Evolutionary conservation across 768 basidiomycete genomes (phyloP).

Genomic region (Lactifluus piperatus): DNA sequence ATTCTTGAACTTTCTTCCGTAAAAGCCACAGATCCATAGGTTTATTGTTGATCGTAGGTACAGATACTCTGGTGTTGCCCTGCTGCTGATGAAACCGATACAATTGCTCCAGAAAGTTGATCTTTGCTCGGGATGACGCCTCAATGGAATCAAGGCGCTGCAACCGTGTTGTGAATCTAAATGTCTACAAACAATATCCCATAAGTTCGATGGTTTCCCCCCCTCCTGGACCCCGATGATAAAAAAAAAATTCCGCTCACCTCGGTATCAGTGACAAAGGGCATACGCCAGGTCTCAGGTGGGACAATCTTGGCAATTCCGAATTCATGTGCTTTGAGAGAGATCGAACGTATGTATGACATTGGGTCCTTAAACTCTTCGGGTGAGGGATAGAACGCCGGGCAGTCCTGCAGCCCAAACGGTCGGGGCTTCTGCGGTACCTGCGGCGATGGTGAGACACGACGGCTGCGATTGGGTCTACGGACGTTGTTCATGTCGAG

Average conservation of each 20-base stretch:
- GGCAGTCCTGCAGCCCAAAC: constrained; percentile 86
- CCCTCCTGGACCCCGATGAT: constrained; percentile 23
- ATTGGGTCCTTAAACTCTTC: constrained; percentile 94
- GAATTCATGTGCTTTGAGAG: constrained; percentile 57
- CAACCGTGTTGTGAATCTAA: constrained; percentile 92
- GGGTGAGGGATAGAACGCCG: constrained; percentile 76
- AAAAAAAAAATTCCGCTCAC: constrained; percentile 34
- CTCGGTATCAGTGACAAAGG: constrained; percentile 91
- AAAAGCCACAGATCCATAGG: constrained; percentile 90
- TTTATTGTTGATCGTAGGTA: constrained; percentile 90
- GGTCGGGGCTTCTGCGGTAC: constrained; percentile 44
- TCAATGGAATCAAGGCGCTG: constrained; percentile 95
- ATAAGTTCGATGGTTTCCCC: constrained; percentile 19
- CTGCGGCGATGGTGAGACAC: constrained; percentile 25
- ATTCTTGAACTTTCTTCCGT: constrained; percentile 81
- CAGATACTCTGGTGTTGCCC: constrained; percentile 81
- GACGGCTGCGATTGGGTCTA: constrained; percentile 45
- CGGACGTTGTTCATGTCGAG: constrained; percentile 69
- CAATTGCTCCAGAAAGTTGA: constrained; percentile 95
- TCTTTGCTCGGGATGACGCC: constrained; percentile 90
- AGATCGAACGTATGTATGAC: constrained; percentile 81
- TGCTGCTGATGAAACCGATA: constrained; percentile 96
- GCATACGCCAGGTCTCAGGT: constrained; percentile 90
- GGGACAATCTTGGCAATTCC: constrained; percentile 97
- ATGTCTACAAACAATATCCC: constrained; percentile 42